Conservation (phyloP, 192 early-diverging fungal genomes). For the Backusella tuberculispora region DNA sequence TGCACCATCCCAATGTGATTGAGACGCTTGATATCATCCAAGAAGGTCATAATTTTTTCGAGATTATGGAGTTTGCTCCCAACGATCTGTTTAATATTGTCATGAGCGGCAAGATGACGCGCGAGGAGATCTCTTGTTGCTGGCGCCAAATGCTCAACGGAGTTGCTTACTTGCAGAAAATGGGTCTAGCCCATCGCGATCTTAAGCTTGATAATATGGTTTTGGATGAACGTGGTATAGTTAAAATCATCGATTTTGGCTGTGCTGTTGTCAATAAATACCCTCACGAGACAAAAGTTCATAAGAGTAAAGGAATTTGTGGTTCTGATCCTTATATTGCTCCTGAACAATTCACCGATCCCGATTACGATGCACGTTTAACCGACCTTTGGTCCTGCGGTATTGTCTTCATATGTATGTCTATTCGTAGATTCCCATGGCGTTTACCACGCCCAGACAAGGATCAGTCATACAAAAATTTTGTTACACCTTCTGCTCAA, state of each 20-base stretch:
- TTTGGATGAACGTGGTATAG: slow-evolving; percentile 66
- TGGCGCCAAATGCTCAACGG: slow-evolving; percentile 78
- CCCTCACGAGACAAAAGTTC: slow-evolving; percentile 69
- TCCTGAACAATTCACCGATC: slow-evolving; percentile 77
- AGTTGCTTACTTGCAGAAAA: slow-evolving; percentile 75
- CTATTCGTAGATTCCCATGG: slow-evolving; percentile 75
- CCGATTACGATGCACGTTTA: slow-evolving; percentile 78
- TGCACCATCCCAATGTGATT: slow-evolving; percentile 82
- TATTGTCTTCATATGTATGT: slow-evolving; percentile 87
- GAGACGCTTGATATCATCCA: slow-evolving; percentile 81
- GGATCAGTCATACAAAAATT: slow-evolving; percentile 65
- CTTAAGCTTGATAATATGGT: slow-evolving; percentile 87
- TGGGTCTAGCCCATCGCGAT: slow-evolving; percentile 84
- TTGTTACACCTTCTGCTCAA: slow-evolving; percentile 45
- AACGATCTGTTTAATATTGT: slow-evolving; percentile 91
- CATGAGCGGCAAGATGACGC: slow-evolving; percentile 70
- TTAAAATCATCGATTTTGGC: slow-evolving; percentile 94
- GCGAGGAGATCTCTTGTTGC: slow-evolving; percentile 85
- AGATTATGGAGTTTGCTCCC: slow-evolving; percentile 93
- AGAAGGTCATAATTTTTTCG: slow-evolving; percentile 64
- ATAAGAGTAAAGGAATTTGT: slow-evolving; percentile 64
- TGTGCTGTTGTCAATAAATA: slow-evolving; percentile 85
- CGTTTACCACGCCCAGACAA: slow-evolving; percentile 57
- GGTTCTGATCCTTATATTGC: slow-evolving; percentile 98
- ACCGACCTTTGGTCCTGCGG: slow-evolving; percentile 93